Percentiles rank a stretch among this genome's conserved stretches.
Conservation (phyloP, 768 basidiomycete species). For the Pisolithus microcarpus region DNA sequence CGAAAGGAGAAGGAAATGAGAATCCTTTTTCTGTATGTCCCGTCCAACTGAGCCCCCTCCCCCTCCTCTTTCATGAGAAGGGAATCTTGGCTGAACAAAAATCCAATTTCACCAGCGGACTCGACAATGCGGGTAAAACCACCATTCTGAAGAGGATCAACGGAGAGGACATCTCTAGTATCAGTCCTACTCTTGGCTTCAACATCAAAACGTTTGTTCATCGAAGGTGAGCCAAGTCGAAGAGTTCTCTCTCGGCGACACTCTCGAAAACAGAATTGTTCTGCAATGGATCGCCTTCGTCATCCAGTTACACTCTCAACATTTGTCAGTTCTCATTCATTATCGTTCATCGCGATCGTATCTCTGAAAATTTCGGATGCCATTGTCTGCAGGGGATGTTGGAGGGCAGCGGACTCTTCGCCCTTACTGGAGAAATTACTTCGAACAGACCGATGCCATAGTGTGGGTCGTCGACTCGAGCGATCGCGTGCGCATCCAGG, state of each 20-base stretch:
- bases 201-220: constrained; percentile 97
- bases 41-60: neutral
- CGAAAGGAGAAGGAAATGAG: constrained; percentile 97
- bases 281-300: constrained; percentile 15
- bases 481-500: constrained; percentile 82
- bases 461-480: constrained; percentile 99
- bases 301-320: constrained; percentile 35
- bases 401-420: constrained; percentile 93
- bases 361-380: constrained; percentile 60
- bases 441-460: constrained; percentile 95
- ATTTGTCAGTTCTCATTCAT: constrained; percentile 28
- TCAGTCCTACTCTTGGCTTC: constrained; percentile 95
- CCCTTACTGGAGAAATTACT: constrained; percentile 99
- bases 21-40: constrained; percentile 78
- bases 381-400: constrained; percentile 86
- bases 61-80: too few species aligned
- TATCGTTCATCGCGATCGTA: neutral
- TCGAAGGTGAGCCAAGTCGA: constrained; percentile 56
- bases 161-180: constrained; percentile 79
- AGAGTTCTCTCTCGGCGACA: constrained; percentile 10
- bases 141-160: constrained; percentile 95
- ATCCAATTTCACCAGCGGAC: constrained; percentile 50
- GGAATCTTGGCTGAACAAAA: neutral
- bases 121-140: constrained; percentile 98
- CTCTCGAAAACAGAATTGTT: constrained; percentile 17